Percentiles rank a stretch among this genome's conserved stretches.
These are phyloP conservation scores for Cicer yamashitae DNA, from an alignment of 306 rosid genomes.

Conservation along the genomic window DNA sequence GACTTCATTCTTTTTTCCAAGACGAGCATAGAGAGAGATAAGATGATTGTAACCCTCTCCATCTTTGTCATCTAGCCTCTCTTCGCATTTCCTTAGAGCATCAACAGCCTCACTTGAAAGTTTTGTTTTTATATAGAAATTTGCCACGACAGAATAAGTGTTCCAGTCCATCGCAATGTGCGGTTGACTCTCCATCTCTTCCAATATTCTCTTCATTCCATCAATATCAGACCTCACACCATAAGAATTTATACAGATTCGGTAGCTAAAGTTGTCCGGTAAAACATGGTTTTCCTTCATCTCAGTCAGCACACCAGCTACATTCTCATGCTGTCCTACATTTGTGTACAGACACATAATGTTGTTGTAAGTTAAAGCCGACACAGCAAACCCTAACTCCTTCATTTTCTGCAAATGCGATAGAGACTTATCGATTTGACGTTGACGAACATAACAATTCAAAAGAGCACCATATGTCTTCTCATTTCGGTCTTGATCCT, in stretches of 20 bases:
- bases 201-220: constrained; percentile 63
- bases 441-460: constrained; percentile 84
- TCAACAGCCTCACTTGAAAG: constrained; percentile 53
- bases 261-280: constrained; percentile 83
- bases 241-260: constrained; percentile 80
- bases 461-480: constrained; percentile 85
- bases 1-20: constrained; percentile 70
- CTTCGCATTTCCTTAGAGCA: constrained; percentile 72
- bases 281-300: constrained; percentile 68
- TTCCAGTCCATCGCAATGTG: constrained; percentile 83
- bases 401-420: constrained; percentile 76
- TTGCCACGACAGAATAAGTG: constrained; percentile 75
- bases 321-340: constrained; percentile 71
- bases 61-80: constrained; percentile 67
- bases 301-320: constrained; percentile 65
- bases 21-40: constrained; percentile 66
- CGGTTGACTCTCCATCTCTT: constrained; percentile 75
- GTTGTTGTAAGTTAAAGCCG: constrained; percentile 71
- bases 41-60: constrained; percentile 72
- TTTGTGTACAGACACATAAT: constrained; percentile 82
- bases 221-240: constrained; percentile 67
- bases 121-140: constrained; percentile 63
- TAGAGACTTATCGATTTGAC: constrained; percentile 60
- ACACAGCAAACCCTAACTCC: constrained; percentile 72
- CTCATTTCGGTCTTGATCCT: constrained; percentile 57